Conservation (phyloP, 1,284 basidiomycete species). For the Anthracocystis panici-leucophaei region DNA sequence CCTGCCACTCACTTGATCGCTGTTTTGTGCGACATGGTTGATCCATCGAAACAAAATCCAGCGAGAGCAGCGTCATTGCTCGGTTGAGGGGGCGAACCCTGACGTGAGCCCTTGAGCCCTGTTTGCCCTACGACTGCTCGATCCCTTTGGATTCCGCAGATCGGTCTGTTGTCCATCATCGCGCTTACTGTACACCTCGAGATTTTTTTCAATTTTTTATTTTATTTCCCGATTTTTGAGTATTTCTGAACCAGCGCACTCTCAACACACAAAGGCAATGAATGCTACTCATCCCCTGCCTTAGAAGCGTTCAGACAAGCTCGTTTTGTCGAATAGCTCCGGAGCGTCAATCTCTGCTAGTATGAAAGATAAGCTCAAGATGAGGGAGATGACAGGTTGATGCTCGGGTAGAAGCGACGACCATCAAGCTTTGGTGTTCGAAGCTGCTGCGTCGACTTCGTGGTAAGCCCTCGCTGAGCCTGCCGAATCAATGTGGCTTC, state of each 20-base stretch:
- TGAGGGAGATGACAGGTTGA: neutral
- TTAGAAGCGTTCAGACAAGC: too few species aligned
- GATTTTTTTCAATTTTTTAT: neutral
- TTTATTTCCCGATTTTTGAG: neutral
- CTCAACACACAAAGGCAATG: too few species aligned
- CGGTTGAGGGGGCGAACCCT: slow-evolving; percentile 22
- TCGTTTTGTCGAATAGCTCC: too few species aligned
- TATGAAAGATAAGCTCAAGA: too few species aligned
- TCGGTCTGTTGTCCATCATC: slow-evolving; percentile 7
- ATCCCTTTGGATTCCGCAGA: slow-evolving; percentile 7
- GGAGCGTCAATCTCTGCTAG: too few species aligned
- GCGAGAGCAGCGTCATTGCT: slow-evolving; percentile 21
- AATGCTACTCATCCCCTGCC: too few species aligned
- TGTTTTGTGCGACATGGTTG: slow-evolving; percentile 5
- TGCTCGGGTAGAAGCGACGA: neutral
- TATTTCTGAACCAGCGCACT: too few species aligned
- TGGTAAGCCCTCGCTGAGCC: neutral
- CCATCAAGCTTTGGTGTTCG: neutral
- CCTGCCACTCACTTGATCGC: slow-evolving; percentile 8
- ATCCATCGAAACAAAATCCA: neutral
- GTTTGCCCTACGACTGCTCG: neutral
- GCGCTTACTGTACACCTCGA: neutral
- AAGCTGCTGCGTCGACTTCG: neutral
- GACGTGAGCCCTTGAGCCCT: slow-evolving; percentile 43
- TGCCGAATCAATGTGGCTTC: neutral